These are phyloP conservation scores for Pestalotiopsis sp. DNA, from an alignment of 2,329 filamentous ascomycete species.

Conservation along the genomic window DNA sequence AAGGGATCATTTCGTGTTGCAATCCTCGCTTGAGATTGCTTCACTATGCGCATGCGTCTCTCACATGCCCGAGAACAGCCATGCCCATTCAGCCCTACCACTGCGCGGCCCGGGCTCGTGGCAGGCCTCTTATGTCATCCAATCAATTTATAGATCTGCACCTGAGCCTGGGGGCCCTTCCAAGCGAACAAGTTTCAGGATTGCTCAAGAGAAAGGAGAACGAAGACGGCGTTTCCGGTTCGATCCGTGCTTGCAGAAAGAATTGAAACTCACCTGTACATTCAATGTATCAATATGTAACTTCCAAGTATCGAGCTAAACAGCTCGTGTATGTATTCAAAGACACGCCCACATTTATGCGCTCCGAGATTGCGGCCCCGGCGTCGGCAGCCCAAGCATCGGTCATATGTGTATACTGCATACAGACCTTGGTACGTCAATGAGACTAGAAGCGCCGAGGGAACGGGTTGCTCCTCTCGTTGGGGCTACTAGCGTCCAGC, in stretches of 20 bases:
- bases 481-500: neutral
- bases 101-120: neutral
- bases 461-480: neutral
- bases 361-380: neutral
- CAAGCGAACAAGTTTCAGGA: neutral
- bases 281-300: constrained; percentile 13
- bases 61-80: neutral
- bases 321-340: neutral
- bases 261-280: constrained; percentile 5
- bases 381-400: neutral
- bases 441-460: neutral
- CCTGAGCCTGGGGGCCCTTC: neutral
- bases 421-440: neutral
- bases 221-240: neutral
- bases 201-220: neutral
- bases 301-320: constrained; percentile 6
- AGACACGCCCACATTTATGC: neutral
- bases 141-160: constrained; percentile 2
- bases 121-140: neutral
- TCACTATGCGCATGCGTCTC: neutral
- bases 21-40: constrained; percentile 3
- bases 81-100: constrained; percentile 7
- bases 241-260: constrained; percentile 3
- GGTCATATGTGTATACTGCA: neutral
- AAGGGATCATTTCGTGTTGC: neutral